Base-by-base conservation (phyloP, 108 stramenopile genomes). In the Pseudonitzschia delicatissima region DNA sequence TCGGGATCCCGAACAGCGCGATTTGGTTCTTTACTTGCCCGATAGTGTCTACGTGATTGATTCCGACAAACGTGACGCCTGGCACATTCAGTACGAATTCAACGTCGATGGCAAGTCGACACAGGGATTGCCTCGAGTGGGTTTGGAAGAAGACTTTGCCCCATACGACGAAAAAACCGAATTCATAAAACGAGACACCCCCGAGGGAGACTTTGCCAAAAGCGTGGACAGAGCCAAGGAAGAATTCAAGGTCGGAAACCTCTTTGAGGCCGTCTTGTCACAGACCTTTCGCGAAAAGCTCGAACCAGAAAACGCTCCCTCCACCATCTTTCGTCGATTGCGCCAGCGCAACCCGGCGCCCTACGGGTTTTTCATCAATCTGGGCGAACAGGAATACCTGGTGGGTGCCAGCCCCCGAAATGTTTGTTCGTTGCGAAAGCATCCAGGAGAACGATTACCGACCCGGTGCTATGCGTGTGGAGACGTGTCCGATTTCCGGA, bases 401-500 rank as follows among this genome's bases (percentile, higher is more conserved):
- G 93, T 98, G 29, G 97, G 97, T 29, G 97, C 98, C 18, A 95
- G 94, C 67, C 98, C 98, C 17, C n/a, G 98, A 98, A 79, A 98
- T 98, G 98, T 98, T 98, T 79, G 98, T 98, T 12, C 82, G 98
- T 36, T 96, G 95, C 64, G 96, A 97, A 75, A 76, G 83, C 31
- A 93, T 88, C 33, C 67, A 85, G 40, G 82, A 87, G 9, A 91
- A 91, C 66, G 91, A 92, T 8, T 88, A 86, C 52, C 70, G 84
- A 34, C 84, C 86, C 2, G 86, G 86, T 34, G 94, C 94, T 11
- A 61, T 98, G 52, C 84, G 98, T 34, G 98, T 98, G 1, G 98
- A 98, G 79, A 96, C 98, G 23, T 97, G 96, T 74, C 98, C 98
- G 34, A 98, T 98, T 76, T 96, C 95, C n/a, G 98, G 98, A 62